phyloP scores from a whole-genome alignment of 225 moss, liverwort and hornwort species.

The Bryoerythrophyllum caledonicum region DNA sequence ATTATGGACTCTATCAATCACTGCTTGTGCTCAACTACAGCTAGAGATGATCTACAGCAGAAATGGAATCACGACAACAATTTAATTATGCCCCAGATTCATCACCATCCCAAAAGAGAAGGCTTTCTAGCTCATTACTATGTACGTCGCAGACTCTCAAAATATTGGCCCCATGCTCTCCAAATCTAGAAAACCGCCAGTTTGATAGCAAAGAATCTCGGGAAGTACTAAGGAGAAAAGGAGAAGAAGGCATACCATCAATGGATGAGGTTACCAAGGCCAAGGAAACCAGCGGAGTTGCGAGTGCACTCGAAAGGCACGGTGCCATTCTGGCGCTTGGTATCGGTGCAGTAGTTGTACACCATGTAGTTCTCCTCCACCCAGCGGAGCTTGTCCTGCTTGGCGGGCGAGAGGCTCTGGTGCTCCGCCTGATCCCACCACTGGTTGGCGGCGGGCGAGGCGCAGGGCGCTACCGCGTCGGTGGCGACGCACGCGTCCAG shows the following conservation, averaged over 20 bases:
- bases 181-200: background rate
- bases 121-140: no score
- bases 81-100: no score
- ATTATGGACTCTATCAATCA: no score
- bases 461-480: constrained; percentile 28
- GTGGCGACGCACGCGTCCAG: constrained; percentile 58
- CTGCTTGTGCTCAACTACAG: no score
- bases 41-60: no score
- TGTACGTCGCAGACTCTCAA: no score
- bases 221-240: no score
- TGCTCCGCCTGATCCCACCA: constrained; percentile 46
- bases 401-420: constrained; percentile 49
- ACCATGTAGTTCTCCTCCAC: constrained; percentile 86
- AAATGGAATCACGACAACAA: no score
- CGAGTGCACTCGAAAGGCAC: constrained; percentile 36
- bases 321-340: constrained; percentile 27
- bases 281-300: constrained; percentile 45
- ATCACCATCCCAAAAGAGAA: no score
- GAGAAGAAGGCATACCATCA: background rate
- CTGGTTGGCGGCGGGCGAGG: constrained; percentile 24
- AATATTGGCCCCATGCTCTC: background rate
- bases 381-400: constrained; percentile 71
- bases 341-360: constrained; percentile 78
- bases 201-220: background rate
- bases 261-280: constrained; percentile 23